Conservation (phyloP, 495 filamentous ascomycete species). For the Penicillium egyptiacum region DNA sequence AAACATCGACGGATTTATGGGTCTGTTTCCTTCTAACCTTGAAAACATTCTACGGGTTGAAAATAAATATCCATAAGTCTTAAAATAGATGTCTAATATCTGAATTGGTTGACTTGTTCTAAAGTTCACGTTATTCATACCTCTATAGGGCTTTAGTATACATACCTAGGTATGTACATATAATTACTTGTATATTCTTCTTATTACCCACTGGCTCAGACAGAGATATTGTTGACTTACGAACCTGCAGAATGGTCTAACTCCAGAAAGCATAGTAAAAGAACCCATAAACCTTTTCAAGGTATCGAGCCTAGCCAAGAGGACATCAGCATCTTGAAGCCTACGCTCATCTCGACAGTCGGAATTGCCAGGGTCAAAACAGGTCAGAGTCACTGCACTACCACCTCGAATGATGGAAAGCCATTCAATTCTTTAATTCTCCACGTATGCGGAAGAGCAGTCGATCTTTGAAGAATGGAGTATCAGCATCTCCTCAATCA, state of each 20-base stretch:
- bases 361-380: slow-evolving; percentile 50
- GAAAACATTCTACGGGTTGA: background rate
- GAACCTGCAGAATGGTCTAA: background rate
- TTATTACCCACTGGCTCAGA: background rate
- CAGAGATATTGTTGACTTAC: background rate
- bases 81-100: background rate
- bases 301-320: slow-evolving; percentile 50
- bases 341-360: slow-evolving; percentile 44
- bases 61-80: no score
- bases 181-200: background rate
- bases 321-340: slow-evolving; percentile 51
- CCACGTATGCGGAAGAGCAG: background rate
- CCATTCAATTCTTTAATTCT: background rate
- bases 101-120: background rate
- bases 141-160: background rate
- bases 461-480: background rate
- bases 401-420: slow-evolving; percentile 30
- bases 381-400: slow-evolving; percentile 57
- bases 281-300: slow-evolving; percentile 35
- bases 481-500: background rate
- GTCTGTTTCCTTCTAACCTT: background rate
- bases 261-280: background rate
- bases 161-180: no score
- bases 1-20: background rate
- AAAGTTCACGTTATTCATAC: background rate